Conservation (phyloP, 371 early-diverging fungal species). For the Circinella umbellata region DNA sequence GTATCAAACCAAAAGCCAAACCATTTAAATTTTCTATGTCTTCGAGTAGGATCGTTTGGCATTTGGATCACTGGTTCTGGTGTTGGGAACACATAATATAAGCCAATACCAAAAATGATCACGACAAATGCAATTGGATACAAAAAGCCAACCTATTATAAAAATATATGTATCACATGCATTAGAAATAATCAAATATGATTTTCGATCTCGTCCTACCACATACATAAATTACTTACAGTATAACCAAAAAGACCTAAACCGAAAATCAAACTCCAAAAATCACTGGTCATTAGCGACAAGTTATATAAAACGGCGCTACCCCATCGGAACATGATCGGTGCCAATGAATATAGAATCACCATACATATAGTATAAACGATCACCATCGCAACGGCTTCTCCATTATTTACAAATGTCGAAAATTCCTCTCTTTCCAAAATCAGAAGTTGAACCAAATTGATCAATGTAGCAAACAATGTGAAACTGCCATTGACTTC, state of each 20-base stretch:
- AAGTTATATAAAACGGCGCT: slow-evolving; percentile 81
- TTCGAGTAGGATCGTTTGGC: slow-evolving; percentile 22
- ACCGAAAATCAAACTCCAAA: slow-evolving; percentile 76
- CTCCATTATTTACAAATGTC: slow-evolving; percentile 32
- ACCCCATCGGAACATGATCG: slow-evolving; percentile 68
- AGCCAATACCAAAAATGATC: slow-evolving; percentile 63
- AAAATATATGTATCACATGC: not conserved
- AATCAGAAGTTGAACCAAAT: slow-evolving; percentile 67
- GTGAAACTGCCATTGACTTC: slow-evolving; percentile 78
- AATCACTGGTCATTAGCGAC: slow-evolving; percentile 78
- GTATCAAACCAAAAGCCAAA: slow-evolving; percentile 21
- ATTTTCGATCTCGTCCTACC: not conserved
- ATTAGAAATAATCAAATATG: not conserved
- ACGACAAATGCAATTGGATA: slow-evolving; percentile 72
- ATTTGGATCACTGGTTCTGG: slow-evolving; percentile 38
- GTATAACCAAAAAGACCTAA: slow-evolving; percentile 64
- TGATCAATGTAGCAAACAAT: slow-evolving; percentile 72
- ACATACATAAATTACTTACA: slow-evolving; percentile 27
- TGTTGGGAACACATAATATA: slow-evolving; percentile 66
- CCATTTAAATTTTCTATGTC: slow-evolving; percentile 7
- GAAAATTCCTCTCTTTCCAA: slow-evolving; percentile 61
- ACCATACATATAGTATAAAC: slow-evolving; percentile 72
- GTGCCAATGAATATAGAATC: slow-evolving; percentile 68
- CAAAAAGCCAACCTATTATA: slow-evolving; percentile 47
- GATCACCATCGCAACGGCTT: slow-evolving; percentile 57